Conservation (phyloP, 2,329 filamentous ascomycete species). For the Pseudocercospora vitis region DNA sequence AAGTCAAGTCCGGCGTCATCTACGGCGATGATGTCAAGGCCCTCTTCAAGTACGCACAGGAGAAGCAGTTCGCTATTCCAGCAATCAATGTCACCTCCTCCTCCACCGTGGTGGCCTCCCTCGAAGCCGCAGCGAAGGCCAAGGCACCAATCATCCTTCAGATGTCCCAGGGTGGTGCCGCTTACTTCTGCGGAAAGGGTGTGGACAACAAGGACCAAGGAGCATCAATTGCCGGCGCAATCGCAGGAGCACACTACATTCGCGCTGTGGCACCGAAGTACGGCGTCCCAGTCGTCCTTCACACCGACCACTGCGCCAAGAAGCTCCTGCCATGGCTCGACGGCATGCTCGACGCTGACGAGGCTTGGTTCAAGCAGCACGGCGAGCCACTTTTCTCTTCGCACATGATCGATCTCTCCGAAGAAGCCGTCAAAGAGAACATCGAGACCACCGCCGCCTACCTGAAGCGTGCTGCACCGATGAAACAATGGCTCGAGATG, state of each 20-base stretch:
- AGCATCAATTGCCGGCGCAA: slow-evolving; percentile 81
- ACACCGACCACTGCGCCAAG: slow-evolving; percentile 99
- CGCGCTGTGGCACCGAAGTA: slow-evolving; percentile 83
- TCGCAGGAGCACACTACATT: slow-evolving; percentile 92
- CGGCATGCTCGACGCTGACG: slow-evolving; percentile 91
- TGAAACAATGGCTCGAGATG: slow-evolving; percentile 99
- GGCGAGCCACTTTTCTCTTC: slow-evolving; percentile 91
- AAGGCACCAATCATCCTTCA: slow-evolving; percentile 93
- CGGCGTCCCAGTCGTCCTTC: slow-evolving; percentile 85
- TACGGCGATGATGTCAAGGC: slow-evolving; percentile 39
- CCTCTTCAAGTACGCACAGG: slow-evolving; percentile 87
- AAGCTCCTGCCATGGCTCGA: slow-evolving; percentile 98
- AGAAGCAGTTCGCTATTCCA: slow-evolving; percentile 82
- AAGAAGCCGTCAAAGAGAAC: slow-evolving; percentile 88
- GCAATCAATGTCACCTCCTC: slow-evolving; percentile 82
- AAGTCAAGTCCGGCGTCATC: slow-evolving; percentile 42
- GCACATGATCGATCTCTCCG: slow-evolving; percentile 98
- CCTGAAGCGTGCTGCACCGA: slow-evolving; percentile 87
- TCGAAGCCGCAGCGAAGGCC: slow-evolving; percentile 91
- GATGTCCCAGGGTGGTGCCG: slow-evolving; percentile 88
- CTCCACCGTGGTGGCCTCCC: slow-evolving; percentile 78
- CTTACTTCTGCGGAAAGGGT: slow-evolving; percentile 61
- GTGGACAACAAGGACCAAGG: slow-evolving; percentile 79
- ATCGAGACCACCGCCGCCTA: slow-evolving; percentile 89
- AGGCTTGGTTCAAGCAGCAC: slow-evolving; percentile 90